A percentile compares a stretch with the other conserved stretches of the same genome.
These are phyloP conservation scores for Xerocomellus chrysenteron DNA, from an alignment of 768 basidiomycete species.

Conservation along the genomic window DNA sequence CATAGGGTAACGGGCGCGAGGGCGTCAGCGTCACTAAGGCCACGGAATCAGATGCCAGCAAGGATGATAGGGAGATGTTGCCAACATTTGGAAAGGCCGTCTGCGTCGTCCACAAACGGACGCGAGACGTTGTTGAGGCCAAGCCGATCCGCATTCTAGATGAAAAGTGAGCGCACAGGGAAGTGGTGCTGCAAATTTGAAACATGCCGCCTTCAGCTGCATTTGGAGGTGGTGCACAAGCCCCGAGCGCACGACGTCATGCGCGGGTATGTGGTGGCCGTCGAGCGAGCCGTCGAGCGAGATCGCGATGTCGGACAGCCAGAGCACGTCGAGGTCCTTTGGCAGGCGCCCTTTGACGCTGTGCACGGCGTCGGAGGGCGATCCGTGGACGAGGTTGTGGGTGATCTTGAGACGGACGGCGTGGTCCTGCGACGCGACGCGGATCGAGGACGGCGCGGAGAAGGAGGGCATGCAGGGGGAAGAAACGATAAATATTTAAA, in stretches of 20 bases:
- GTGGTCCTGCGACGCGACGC: conserved; percentile 44
- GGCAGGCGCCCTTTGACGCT: conserved; percentile 36
- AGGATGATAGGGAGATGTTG: conserved; percentile 3
- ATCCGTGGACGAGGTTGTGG: conserved; percentile 42
- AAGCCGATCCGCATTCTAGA: conserved; percentile 59
- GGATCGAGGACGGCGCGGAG: conserved; percentile 34
- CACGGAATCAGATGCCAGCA: conserved; percentile 6
- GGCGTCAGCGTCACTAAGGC: conserved; percentile 42
- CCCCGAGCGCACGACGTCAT: conserved; percentile 48
- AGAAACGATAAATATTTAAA: conserved; percentile 12
- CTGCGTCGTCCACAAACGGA: conserved; percentile 45
- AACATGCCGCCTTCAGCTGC: conserved; percentile 50
- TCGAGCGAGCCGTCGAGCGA: conserved; percentile 56
- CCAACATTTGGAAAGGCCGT: conserved; percentile 42
- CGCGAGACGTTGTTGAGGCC: conserved; percentile 60
- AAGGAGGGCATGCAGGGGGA: conserved; percentile 32
- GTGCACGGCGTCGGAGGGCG: conserved; percentile 29
- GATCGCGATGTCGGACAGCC: conserved; percentile 50
- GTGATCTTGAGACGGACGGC: conserved; percentile 45
- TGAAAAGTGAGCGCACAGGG: conserved; percentile 11
- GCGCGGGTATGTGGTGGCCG: conserved; percentile 37
- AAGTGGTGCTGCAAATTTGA: background rate
- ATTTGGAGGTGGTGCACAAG: conserved; percentile 48
- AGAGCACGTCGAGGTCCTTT: conserved; percentile 46
- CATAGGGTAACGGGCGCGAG: conserved; percentile 34